These are phyloP conservation scores for Podila epigama DNA, from an alignment of 192 early-diverging fungal genomes.

Conservation along the genomic window DNA sequence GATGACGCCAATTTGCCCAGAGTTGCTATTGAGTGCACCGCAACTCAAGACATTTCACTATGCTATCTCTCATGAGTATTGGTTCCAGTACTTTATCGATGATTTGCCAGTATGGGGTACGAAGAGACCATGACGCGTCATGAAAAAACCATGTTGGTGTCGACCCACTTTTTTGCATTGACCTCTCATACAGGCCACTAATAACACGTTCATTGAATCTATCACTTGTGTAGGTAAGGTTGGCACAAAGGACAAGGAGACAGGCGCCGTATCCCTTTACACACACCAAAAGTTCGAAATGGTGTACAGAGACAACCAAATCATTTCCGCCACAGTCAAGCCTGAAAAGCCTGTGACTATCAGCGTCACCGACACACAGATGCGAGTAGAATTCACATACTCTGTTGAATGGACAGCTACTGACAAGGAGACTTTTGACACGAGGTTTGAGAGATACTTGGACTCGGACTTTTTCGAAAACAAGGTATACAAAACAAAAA, in stretches of 20 bases:
- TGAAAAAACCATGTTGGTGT: constrained; percentile 41
- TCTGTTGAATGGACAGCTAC: constrained; percentile 71
- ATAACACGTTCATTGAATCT: too few species aligned
- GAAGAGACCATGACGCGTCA: background rate
- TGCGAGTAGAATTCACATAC: constrained; percentile 72
- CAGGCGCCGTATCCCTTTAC: constrained; percentile 53
- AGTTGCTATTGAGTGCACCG: constrained; percentile 42
- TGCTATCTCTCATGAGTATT: constrained; percentile 70
- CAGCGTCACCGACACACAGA: constrained; percentile 7
- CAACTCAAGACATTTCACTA: constrained; percentile 67
- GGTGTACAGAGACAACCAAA: constrained; percentile 69
- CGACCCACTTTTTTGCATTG: too few species aligned
- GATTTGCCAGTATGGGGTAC: constrained; percentile 44
- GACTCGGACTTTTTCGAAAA: constrained; percentile 83
- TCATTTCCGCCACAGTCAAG: constrained; percentile 59
- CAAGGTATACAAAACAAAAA: constrained; percentile 73
- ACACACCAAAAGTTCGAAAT: constrained; percentile 69
- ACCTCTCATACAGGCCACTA: too few species aligned
- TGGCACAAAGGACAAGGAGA: constrained; percentile 49
- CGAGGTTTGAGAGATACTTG: constrained; percentile 70
- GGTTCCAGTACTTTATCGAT: constrained; percentile 67
- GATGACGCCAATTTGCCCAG: constrained; percentile 57
- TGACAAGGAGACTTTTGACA: constrained; percentile 59
- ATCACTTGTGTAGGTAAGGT: constrained; percentile 39
- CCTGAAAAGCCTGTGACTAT: constrained; percentile 46